A percentile compares a stretch with the other conserved stretches of the same genome.
phyloP scores from a whole-genome alignment of 2,329 filamentous ascomycete genomes.

The Uncinocarpus reesii region DNA sequence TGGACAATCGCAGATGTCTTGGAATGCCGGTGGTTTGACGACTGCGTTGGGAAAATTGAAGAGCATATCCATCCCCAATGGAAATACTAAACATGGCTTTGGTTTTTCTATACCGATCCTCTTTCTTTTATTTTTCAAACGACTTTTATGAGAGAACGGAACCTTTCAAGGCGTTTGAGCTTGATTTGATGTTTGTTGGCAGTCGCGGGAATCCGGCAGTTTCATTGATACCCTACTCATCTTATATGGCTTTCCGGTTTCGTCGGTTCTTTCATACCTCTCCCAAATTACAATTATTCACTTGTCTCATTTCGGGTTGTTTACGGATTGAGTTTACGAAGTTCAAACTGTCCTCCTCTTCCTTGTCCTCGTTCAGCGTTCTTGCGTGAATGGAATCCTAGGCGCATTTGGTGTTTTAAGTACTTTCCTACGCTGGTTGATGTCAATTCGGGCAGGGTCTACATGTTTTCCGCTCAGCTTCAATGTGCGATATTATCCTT shows the following conservation, averaged over 20 bases:
- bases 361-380: too few relatives aligned
- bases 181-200: not conserved
- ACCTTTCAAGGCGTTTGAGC: not conserved
- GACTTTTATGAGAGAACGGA: not conserved
- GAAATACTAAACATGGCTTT: conserved; percentile 3
- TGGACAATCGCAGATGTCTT: conserved; percentile 50
- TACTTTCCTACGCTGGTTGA: not conserved
- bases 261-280: not conserved
- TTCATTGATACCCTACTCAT: conserved; percentile 11
- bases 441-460: not conserved
- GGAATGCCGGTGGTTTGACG: conserved; percentile 44
- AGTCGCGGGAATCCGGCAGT: not conserved
- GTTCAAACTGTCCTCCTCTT: not conserved
- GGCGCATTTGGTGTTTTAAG: not conserved
- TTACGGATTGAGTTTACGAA: not conserved
- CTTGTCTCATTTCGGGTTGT: not conserved
- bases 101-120: not conserved
- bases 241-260: too few relatives aligned
- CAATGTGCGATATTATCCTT: not conserved
- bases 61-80: conserved; percentile 9
- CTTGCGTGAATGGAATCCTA: too few relatives aligned
- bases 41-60: conserved; percentile 1
- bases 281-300: too few relatives aligned
- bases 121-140: not conserved
- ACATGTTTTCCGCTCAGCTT: conserved; percentile 1